A percentile compares a stretch with the other conserved stretches of the same genome.
Evolutionary conservation across 1,284 basidiomycete species (phyloP).

Genomic region (Limonomyces culmigenus): DNA sequence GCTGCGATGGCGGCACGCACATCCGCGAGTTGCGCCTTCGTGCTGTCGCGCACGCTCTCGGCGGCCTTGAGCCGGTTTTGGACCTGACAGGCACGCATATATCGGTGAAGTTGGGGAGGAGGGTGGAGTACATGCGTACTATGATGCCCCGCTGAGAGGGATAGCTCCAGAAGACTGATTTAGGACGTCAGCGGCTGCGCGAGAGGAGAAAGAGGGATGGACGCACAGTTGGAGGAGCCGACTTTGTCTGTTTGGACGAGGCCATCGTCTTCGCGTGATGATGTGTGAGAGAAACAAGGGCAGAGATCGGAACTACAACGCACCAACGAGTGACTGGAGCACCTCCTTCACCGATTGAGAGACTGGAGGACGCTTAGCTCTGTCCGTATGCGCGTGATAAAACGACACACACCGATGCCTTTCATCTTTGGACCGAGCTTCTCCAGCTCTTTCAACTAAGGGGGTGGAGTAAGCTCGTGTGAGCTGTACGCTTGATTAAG

Average conservation of each 20-base stretch:
- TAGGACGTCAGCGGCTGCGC: too few species aligned
- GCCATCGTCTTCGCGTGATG: conserved; percentile 38
- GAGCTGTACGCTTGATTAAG: conserved; percentile 1
- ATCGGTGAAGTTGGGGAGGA: too few species aligned
- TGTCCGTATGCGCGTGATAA: too few species aligned
- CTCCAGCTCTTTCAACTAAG: conserved; percentile 74
- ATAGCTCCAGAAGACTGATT: conserved; percentile 83
- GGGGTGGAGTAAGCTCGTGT: not conserved
- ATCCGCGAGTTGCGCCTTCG: conserved; percentile 32
- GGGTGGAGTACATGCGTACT: conserved; percentile 22
- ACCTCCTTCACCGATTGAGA: conserved; percentile 82
- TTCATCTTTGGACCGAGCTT: conserved; percentile 74
- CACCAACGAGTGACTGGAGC: conserved; percentile 59
- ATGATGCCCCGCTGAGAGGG: conserved; percentile 71
- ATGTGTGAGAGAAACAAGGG: not conserved
- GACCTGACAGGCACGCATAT: conserved; percentile 23
- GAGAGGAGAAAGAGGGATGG: too few species aligned
- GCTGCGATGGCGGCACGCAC: conserved; percentile 25
- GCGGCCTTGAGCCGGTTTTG: conserved; percentile 40
- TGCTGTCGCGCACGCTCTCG: conserved; percentile 26
- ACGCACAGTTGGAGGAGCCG: conserved; percentile 79
- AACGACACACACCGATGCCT: conserved; percentile 64
- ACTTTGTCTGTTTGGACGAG: conserved; percentile 79
- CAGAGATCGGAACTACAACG: too few species aligned
- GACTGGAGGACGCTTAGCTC: too few species aligned